A percentile compares a stretch with the other conserved stretches of the same genome.
Conservation (phyloP, 2,329 filamentous ascomycete species). For the Colletotrichum gigasporum region DNA sequence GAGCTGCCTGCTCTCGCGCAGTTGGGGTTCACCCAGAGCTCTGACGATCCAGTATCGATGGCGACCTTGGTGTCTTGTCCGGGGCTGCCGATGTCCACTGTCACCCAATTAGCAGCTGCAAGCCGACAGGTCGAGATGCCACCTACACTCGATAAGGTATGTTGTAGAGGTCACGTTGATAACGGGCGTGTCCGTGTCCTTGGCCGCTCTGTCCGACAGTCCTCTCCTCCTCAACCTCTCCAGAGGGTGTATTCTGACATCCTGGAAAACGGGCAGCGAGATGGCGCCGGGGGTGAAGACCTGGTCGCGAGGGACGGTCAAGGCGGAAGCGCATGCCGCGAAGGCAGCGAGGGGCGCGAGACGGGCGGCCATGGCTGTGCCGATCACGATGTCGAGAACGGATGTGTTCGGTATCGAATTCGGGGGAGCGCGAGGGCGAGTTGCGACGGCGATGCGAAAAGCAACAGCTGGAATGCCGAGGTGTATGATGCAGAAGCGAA, state of each 20-base stretch:
- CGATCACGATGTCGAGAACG: background rate
- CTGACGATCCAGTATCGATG: slow-evolving; percentile 62
- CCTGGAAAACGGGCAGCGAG: slow-evolving; percentile 32
- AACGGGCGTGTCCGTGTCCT: slow-evolving; percentile 27
- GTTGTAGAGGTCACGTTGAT: slow-evolving; percentile 32
- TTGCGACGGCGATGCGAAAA: background rate
- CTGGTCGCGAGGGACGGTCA: slow-evolving; percentile 11
- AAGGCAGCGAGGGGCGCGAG: slow-evolving; percentile 10
- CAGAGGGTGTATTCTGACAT: slow-evolving; percentile 23
- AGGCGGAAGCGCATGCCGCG: slow-evolving; percentile 12
- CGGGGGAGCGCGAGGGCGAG: no score
- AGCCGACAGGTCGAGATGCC: background rate
- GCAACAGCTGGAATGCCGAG: background rate
- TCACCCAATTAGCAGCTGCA: background rate
- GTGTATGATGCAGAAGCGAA: slow-evolving; percentile 1
- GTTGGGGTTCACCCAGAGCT: slow-evolving; percentile 64
- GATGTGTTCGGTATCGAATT: background rate
- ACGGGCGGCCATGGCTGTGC: slow-evolving; percentile 10
- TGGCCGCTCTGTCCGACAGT: no score
- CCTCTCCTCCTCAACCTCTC: slow-evolving; percentile 29
- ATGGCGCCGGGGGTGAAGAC: slow-evolving; percentile 19
- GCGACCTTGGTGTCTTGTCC: slow-evolving; percentile 55
- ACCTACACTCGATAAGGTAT: slow-evolving; percentile 33
- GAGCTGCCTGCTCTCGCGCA: slow-evolving; percentile 50
- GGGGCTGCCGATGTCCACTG: slow-evolving; percentile 44